phyloP scores from a whole-genome alignment of 2,329 filamentous ascomycete genomes.

The Sphaerulina populicola region DNA sequence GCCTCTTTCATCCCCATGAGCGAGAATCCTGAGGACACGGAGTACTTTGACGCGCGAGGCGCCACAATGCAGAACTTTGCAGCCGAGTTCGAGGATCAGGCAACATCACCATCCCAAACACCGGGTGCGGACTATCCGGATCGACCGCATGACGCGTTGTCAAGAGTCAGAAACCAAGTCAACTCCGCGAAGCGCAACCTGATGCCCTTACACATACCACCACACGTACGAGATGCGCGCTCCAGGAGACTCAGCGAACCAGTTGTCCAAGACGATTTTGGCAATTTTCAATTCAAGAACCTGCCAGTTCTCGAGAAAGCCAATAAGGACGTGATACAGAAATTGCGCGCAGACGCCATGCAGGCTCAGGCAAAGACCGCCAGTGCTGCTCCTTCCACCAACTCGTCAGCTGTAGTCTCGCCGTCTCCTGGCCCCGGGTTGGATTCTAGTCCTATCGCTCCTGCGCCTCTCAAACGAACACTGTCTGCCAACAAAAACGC shows the following conservation, averaged over 20 bases:
- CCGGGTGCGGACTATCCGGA: conserved; percentile 73
- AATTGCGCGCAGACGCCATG: conserved; percentile 83
- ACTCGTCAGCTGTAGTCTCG: conserved; percentile 40
- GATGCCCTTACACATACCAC: conserved; percentile 93
- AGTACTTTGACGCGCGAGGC: conserved; percentile 90
- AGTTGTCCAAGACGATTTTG: conserved; percentile 82
- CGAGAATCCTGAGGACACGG: conserved; percentile 92
- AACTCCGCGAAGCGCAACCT: conserved; percentile 78
- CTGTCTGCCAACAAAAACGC: conserved; percentile 74
- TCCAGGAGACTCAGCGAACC: conserved; percentile 85
- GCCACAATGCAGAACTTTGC: conserved; percentile 87
- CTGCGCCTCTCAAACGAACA: conserved; percentile 71
- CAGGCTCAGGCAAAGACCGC: conserved; percentile 52
- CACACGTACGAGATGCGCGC: conserved; percentile 86
- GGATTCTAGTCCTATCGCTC: conserved; percentile 76
- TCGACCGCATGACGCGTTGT: conserved; percentile 87
- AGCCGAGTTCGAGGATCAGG: conserved; percentile 87
- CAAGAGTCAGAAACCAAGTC: conserved; percentile 77
- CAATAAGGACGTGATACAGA: conserved; percentile 98
- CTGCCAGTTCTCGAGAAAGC: conserved; percentile 92
- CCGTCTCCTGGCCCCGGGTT: conserved; percentile 57
- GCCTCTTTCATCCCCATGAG: conserved; percentile 89
- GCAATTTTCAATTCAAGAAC: conserved; percentile 94
- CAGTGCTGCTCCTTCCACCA: conserved; percentile 35
- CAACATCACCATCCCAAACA: conserved; percentile 60